These are phyloP conservation scores for Pseudogymnoascus verrucosus DNA, from an alignment of 2,329 filamentous ascomycete species.

Conservation along the genomic window DNA sequence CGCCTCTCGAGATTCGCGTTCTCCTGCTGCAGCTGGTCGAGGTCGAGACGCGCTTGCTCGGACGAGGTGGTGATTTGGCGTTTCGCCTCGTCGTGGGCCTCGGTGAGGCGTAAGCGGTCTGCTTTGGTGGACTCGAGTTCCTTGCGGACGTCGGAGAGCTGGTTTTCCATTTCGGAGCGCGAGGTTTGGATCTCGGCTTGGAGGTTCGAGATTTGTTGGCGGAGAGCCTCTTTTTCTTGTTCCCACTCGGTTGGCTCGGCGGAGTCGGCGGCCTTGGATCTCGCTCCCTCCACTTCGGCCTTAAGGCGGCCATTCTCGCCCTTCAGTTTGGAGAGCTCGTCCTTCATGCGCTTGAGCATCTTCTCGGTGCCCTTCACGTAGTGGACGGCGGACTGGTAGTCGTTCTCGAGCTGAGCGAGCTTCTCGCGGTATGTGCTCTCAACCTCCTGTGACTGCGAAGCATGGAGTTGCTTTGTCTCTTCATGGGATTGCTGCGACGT, in stretches of 20 bases:
- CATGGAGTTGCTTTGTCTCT: slow-evolving; percentile 70
- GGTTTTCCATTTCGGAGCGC: slow-evolving; percentile 59
- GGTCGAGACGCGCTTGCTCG: slow-evolving; percentile 53
- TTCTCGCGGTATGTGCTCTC: slow-evolving; percentile 88
- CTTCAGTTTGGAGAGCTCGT: slow-evolving; percentile 91
- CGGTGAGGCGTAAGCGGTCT: slow-evolving; percentile 61
- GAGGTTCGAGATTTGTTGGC: slow-evolving; percentile 59
- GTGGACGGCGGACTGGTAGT: slow-evolving; percentile 95
- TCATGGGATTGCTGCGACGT: slow-evolving; percentile 72
- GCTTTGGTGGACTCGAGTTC: slow-evolving; percentile 58
- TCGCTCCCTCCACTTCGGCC: slow-evolving; percentile 62
- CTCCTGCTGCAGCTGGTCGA: slow-evolving; percentile 77
- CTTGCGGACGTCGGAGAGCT: slow-evolving; percentile 59
- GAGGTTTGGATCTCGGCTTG: slow-evolving; percentile 62
- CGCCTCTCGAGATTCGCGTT: slow-evolving; percentile 75
- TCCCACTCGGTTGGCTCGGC: slow-evolving; percentile 58
- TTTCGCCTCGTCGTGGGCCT: slow-evolving; percentile 44
- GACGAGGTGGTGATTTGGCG: slow-evolving; percentile 48
- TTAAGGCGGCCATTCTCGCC: slow-evolving; percentile 75
- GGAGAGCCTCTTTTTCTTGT: slow-evolving; percentile 58
- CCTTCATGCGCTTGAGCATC: slow-evolving; percentile 98
- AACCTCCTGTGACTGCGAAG: slow-evolving; percentile 75
- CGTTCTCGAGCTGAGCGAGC: slow-evolving; percentile 85
- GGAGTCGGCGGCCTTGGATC: slow-evolving; percentile 39
- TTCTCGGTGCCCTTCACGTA: slow-evolving; percentile 98